A percentile compares a stretch with the other conserved stretches of the same genome.
These are phyloP conservation scores for Trichoderma aggressivum DNA, from an alignment of 2,329 filamentous ascomycete species.

Conservation along the genomic window DNA sequence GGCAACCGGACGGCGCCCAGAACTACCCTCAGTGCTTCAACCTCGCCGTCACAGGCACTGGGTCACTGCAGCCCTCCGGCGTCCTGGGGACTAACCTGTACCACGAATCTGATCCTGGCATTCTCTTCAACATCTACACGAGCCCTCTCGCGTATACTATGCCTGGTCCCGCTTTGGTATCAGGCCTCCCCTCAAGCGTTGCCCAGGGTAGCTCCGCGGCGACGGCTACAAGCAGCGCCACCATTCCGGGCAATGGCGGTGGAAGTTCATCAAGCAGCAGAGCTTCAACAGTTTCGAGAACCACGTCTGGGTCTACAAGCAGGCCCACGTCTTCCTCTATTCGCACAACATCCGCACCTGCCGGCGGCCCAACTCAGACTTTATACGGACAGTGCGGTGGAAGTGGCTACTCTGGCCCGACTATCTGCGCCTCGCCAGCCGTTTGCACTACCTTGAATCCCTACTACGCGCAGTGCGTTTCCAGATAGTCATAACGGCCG, in stretches of 20 bases:
- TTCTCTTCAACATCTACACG: slow-evolving; percentile 36
- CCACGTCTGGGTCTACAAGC: not conserved
- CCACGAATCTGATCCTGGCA: slow-evolving; percentile 33
- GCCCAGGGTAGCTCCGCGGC: slow-evolving; percentile 27
- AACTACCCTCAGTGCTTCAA: slow-evolving; percentile 54
- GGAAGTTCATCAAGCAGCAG: not conserved
- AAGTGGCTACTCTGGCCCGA: slow-evolving; percentile 7
- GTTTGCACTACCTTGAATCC: slow-evolving; percentile 12
- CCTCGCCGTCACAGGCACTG: slow-evolving; percentile 43
- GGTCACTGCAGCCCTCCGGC: slow-evolving; percentile 32
- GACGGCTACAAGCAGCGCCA: slow-evolving; percentile 22
- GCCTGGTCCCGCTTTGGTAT: slow-evolving; percentile 31
- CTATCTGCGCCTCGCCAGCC: slow-evolving; percentile 3
- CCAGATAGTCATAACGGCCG: not conserved
- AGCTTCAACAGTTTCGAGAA: not conserved
- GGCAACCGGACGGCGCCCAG: slow-evolving; percentile 42
- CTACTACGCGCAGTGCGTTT: slow-evolving; percentile 12
- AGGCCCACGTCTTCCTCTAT: not conserved
- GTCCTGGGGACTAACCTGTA: slow-evolving; percentile 38
- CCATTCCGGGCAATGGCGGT: not conserved
- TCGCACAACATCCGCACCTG: not conserved
- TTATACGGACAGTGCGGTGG: slow-evolving; percentile 14
- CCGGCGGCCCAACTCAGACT: not conserved
- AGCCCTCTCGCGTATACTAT: slow-evolving; percentile 29
- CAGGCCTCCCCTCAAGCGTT: slow-evolving; percentile 28